Percentiles rank a stretch among this genome's conserved stretches.
These are phyloP conservation scores for Xylogone sp. DNA, from an alignment of 2,329 filamentous ascomycete genomes.

Conservation along the genomic window DNA sequence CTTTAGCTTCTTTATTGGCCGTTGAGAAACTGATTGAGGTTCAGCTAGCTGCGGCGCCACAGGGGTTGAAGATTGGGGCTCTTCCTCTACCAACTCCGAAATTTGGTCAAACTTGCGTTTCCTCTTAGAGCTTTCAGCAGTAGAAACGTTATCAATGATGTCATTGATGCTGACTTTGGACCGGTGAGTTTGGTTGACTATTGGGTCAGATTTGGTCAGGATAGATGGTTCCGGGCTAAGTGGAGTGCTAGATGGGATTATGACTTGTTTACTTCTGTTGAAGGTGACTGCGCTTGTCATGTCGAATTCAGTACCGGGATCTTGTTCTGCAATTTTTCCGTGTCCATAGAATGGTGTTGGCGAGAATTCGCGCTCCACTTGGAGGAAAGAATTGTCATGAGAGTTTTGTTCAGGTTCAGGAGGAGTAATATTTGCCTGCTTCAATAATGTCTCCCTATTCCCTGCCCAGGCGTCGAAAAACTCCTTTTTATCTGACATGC, in stretches of 20 bases:
- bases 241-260: not conserved
- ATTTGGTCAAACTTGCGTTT: constrained; percentile 29
- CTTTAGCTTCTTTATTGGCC: constrained; percentile 25
- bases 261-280: constrained; percentile 16
- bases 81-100: constrained; percentile 20
- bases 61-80: constrained; percentile 20
- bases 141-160: constrained; percentile 20
- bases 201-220: not conserved
- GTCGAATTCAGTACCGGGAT: constrained; percentile 19
- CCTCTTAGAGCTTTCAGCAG: constrained; percentile 1
- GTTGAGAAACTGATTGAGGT: constrained; percentile 7
- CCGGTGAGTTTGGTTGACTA: constrained; percentile 12
- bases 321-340: not conserved
- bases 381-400: constrained; percentile 8
- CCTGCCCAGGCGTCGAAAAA: constrained; percentile 2
- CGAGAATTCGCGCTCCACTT: not conserved
- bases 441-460: constrained; percentile 6
- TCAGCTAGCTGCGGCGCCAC: not conserved
- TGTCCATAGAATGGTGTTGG: not conserved
- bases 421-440: constrained; percentile 5
- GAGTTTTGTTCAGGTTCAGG: not conserved
- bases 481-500: not conserved
- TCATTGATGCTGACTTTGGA: constrained; percentile 25
- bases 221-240: not conserved
- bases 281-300: constrained; percentile 24